Conservation (phyloP, 306 rosid species). For the Acacia crassicarpa region DNA sequence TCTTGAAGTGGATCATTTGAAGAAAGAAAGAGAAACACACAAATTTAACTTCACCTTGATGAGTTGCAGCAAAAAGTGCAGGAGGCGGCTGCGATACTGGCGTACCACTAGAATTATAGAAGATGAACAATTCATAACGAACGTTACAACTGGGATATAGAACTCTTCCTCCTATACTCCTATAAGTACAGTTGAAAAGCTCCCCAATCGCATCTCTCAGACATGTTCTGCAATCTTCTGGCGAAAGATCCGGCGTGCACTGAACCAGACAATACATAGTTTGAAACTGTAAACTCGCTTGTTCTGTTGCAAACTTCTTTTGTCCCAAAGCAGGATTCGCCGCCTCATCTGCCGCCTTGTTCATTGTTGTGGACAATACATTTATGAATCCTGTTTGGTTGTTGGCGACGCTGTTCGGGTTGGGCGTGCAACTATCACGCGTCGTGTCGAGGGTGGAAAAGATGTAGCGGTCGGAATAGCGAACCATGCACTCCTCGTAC, state of each 20-base stretch:
- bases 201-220: not conserved
- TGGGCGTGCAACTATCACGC: not conserved
- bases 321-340: not conserved
- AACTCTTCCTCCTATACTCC: conserved; percentile 30
- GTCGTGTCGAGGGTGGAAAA: conserved; percentile 11
- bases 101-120: not conserved
- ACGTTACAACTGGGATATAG: conserved; percentile 27
- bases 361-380: conserved; percentile 25
- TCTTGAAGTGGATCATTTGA: too few relatives aligned
- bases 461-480: conserved; percentile 24
- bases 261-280: conserved; percentile 26
- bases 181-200: not conserved
- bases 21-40: not conserved
- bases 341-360: conserved; percentile 19
- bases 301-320: conserved; percentile 29
- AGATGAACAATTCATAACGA: conserved; percentile 33
- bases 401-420: conserved; percentile 5
- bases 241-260: conserved; percentile 38
- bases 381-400: conserved; percentile 17
- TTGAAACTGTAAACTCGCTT: conserved; percentile 22
- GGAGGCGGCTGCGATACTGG: not conserved
- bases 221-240: conserved; percentile 21
- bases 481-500: conserved; percentile 39
- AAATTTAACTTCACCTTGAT: not conserved
- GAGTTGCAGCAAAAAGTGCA: not conserved